A percentile compares a stretch with the other conserved stretches of the same genome.
phyloP scores from a whole-genome alignment of 257 asterid genomes.

The Handroanthus guayacan region DNA sequence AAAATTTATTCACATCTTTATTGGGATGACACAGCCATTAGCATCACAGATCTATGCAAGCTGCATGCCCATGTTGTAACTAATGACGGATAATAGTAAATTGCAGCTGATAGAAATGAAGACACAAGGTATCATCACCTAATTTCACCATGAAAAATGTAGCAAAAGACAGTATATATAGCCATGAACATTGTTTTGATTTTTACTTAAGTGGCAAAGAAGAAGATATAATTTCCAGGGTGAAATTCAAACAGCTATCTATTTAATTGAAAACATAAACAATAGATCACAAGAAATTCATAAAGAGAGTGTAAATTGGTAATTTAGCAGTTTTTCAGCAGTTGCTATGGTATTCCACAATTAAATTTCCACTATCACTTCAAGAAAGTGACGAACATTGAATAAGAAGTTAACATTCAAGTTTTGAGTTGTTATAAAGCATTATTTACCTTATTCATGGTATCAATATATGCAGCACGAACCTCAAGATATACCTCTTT shows the following conservation, averaged over 20 bases:
- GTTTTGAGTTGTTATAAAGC: conserved; percentile 24
- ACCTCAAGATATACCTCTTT: conserved; percentile 88
- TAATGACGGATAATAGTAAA: background rate
- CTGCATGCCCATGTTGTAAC: background rate
- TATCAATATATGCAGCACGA: conserved; percentile 95
- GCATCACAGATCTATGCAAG: conserved; percentile 18
- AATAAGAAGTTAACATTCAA: conserved; percentile 32
- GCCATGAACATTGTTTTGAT: background rate
- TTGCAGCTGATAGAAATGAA: conserved; percentile 17
- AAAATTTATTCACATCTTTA: background rate
- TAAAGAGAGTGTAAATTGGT: conserved; percentile 1
- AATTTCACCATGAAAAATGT: conserved; percentile 10
- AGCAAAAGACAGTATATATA: background rate
- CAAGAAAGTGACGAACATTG: conserved; percentile 3
- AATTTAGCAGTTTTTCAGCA: conserved; percentile 17
- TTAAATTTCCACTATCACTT: conserved; percentile 22
- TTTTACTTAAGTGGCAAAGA: conserved; percentile 1
- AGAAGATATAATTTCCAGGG: conserved; percentile 4
- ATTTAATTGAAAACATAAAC: conserved; percentile 23
- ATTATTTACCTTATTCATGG: conserved; percentile 89
- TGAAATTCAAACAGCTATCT: conserved; percentile 1
- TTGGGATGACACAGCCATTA: conserved; percentile 15
- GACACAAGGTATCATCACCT: conserved; percentile 7
- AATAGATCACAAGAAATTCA: conserved; percentile 27
- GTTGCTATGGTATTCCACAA: background rate